Evolutionary conservation across 2,329 filamentous ascomycete genomes (phyloP).

Genomic region (Ambrosiella xylebori): DNA sequence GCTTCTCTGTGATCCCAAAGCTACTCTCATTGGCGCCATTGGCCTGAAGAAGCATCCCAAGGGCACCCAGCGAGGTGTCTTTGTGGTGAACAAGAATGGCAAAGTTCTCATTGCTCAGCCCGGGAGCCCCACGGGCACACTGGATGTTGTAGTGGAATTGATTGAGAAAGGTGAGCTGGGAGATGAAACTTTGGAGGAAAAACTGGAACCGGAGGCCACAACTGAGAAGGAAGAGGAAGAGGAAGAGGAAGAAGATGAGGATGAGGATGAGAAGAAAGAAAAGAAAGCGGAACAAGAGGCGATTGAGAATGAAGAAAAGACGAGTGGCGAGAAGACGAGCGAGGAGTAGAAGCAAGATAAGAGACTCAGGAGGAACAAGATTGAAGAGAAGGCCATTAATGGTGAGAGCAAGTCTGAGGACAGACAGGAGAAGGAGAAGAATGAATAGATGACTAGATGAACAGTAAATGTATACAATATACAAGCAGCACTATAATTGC

Average conservation of each 20-base stretch:
- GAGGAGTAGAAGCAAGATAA: background rate
- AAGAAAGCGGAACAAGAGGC: conserved; percentile 14
- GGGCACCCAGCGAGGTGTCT: conserved; percentile 72
- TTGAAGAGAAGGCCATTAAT: background rate
- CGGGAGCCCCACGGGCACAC: conserved; percentile 52
- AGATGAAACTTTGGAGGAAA: conserved; percentile 6
- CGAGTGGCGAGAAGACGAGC: background rate
- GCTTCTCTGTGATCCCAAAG: conserved; percentile 66
- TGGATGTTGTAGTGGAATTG: conserved; percentile 58
- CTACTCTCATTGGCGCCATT: conserved; percentile 63
- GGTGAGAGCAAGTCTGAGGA: too few species aligned
- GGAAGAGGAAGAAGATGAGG: background rate
- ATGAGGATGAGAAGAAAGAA: background rate
- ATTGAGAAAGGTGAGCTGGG: conserved; percentile 29
- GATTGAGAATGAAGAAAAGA: conserved; percentile 3
- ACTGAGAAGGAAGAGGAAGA: background rate
- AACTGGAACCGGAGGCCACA: conserved; percentile 10
- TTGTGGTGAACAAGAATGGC: conserved; percentile 66
- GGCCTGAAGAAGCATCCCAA: conserved; percentile 75
- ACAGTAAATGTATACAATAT: too few species aligned
- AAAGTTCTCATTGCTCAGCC: conserved; percentile 60
- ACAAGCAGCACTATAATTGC: background rate
- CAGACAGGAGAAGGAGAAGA: too few species aligned
- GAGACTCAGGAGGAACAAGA: background rate
- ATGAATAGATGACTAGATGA: too few species aligned